Base-by-base conservation (phyloP, 192 early-diverging fungal genomes). In the Coemansia sp. region DNA sequence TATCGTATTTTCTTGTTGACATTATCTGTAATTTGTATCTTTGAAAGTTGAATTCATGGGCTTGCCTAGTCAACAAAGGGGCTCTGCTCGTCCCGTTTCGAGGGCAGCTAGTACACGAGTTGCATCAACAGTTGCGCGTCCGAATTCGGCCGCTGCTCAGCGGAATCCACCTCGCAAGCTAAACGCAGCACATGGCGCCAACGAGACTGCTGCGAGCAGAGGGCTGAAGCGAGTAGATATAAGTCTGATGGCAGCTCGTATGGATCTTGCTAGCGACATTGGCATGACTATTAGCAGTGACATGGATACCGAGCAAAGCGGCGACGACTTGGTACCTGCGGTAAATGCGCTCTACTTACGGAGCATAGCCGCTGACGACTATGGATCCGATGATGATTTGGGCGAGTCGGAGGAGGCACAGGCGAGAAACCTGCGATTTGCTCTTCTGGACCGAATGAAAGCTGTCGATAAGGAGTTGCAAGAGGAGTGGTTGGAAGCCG, bases 301-400 rank as follows among this genome's bases (percentile, higher is more conserved):
- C 55, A 5, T 57, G 55, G 29, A 31, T 15, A 23, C 29, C 19
- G 61, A 62, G n/a, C 34, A 62, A 27, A 62, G 61, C 12, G 38
- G 61, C 12, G 34, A 38, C 19, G 61, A 62, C n/a, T 21, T 57
- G 55, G 29, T 57, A 31, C 55, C 55, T n/a, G 76, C 57, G 25
- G 69, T 64, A 23, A 80, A 75, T 36, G 32, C 27, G 9, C 51
- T n/a, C 11, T 73, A 69, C 14, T 8, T 80, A 45, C 51, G 44
- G 31, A 55, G 53, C 19, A 67, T 67, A 46, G 62, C 53, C 5
- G 66, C 51, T 38, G 73, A 75, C 23, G 72, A 68, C 29, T 80
- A 72, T 46, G 66, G 69, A 42, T 80, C 78, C 1, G 78, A 75
- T 36, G 78, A 80, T 27, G 73, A 75, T 31, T 44, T 80, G 46